Conservation (phyloP, 768 basidiomycete genomes). For the Boletus rubropictus region DNA sequence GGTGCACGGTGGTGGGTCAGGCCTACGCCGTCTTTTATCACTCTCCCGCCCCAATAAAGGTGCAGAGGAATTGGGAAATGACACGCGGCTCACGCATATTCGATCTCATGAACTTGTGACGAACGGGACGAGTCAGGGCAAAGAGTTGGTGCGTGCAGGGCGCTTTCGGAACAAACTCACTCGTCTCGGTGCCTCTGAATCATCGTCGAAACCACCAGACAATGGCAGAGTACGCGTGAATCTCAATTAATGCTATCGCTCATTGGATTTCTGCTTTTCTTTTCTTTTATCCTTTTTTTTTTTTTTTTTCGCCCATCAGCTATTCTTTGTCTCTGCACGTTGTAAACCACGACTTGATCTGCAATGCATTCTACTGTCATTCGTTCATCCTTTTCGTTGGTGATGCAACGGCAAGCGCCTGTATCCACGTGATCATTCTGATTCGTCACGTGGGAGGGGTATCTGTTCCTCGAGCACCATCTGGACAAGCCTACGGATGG, state of each 20-base stretch:
- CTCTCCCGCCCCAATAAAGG: constrained; percentile 29
- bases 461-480: constrained; percentile 1
- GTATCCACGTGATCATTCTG: constrained; percentile 17
- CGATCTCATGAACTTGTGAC: constrained; percentile 26
- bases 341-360: constrained; percentile 23
- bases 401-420: neutral
- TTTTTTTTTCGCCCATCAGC: neutral
- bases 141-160: constrained; percentile 20
- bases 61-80: constrained; percentile 24
- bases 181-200: constrained; percentile 26
- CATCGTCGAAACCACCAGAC: constrained; percentile 28
- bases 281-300: neutral
- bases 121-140: constrained; percentile 17
- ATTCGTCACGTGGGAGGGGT: constrained; percentile 22
- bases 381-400: constrained; percentile 10
- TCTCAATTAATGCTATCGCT: constrained; percentile 26
- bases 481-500: constrained; percentile 5
- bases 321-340: constrained; percentile 20
- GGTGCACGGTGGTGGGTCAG: constrained; percentile 26
- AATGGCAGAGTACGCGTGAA: constrained; percentile 33
- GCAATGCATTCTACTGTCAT: constrained; percentile 21
- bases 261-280: constrained; percentile 11
- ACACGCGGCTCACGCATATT: constrained; percentile 20
- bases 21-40: constrained; percentile 30
- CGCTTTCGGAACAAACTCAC: constrained; percentile 28